phyloP scores from a whole-genome alignment of 148 eudicot genomes.

The Cornus kousa region DNA sequence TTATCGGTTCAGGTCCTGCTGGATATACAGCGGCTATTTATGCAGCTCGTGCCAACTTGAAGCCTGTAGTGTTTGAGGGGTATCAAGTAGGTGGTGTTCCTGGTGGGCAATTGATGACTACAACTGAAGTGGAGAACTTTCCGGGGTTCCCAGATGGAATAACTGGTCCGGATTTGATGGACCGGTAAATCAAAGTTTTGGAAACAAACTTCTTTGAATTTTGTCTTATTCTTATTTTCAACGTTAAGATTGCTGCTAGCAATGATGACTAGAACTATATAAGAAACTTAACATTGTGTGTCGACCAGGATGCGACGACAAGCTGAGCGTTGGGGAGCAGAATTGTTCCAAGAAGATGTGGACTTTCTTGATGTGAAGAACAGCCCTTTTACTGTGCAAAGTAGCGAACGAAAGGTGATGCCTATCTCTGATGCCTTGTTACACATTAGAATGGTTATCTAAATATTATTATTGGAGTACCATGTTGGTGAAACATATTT shows the following conservation, averaged over 20 bases:
- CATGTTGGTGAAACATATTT: background rate
- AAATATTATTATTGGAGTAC: background rate
- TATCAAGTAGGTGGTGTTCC: constrained; percentile 95
- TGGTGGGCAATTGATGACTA: constrained; percentile 98
- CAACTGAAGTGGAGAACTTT: constrained; percentile 97
- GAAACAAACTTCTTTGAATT: background rate
- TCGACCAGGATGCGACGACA: constrained; percentile 71
- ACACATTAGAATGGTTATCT: background rate
- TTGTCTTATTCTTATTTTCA: background rate
- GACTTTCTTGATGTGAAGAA: constrained; percentile 78
- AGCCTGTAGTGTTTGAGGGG: constrained; percentile 98
- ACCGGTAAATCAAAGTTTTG: constrained; percentile 43
- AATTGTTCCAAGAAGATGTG: constrained; percentile 92
- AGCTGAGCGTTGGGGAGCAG: constrained; percentile 99
- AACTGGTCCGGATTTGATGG: constrained; percentile 99
- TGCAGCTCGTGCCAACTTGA: constrained; percentile 97
- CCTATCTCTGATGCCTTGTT: constrained; percentile 8
- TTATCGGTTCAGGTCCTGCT: constrained; percentile 98
- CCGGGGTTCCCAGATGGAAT: constrained; percentile 99
- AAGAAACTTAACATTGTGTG: constrained; percentile 12
- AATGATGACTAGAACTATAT: background rate
- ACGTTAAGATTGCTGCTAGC: background rate
- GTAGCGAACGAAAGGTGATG: constrained; percentile 93
- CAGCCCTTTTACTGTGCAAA: constrained; percentile 77
- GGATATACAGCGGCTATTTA: constrained; percentile 99